Percentiles rank a stretch among this genome's conserved stretches.
Evolutionary conservation across 768 basidiomycete genomes (phyloP).

Genomic region (Termitomyces titanicus): DNA sequence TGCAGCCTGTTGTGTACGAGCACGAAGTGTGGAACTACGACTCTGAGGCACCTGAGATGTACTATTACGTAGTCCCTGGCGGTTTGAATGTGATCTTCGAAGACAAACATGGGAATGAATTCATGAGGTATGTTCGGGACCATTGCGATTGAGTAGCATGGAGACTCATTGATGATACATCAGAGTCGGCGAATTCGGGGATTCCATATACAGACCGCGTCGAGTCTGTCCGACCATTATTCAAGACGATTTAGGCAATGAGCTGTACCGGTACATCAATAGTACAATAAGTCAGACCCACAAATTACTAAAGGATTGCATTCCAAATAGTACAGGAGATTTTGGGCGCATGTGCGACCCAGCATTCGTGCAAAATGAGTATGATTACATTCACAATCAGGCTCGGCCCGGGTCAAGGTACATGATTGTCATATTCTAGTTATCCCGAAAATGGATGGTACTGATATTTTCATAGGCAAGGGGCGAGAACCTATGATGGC

Average conservation of each 20-base stretch:
- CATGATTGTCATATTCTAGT: too few species aligned
- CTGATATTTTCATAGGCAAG: too few species aligned
- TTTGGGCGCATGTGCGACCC: background rate
- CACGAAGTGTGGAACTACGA: conserved; percentile 19
- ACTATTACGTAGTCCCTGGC: conserved; percentile 60
- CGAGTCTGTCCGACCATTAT: conserved; percentile 42
- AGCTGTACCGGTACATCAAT: conserved; percentile 47
- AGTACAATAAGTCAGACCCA: background rate
- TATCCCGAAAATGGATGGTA: too few species aligned
- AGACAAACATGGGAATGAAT: conserved; percentile 61
- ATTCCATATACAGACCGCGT: conserved; percentile 8
- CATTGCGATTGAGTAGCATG: background rate
- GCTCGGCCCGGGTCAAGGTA: too few species aligned
- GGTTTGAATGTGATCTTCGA: conserved; percentile 66
- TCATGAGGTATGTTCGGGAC: conserved; percentile 45
- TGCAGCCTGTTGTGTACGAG: conserved; percentile 19
- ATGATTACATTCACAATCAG: background rate
- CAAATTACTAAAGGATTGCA: background rate
- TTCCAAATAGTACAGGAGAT: conserved; percentile 14
- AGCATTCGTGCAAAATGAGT: background rate
- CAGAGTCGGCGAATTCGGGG: conserved; percentile 52
- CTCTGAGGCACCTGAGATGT: conserved; percentile 28
- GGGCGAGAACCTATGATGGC: too few species aligned
- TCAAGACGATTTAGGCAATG: conserved; percentile 55
- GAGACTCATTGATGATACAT: background rate